Evolutionary conservation across 192 early-diverging fungal genomes (phyloP).

Genomic region (Geranomyces michiganensis): DNA sequence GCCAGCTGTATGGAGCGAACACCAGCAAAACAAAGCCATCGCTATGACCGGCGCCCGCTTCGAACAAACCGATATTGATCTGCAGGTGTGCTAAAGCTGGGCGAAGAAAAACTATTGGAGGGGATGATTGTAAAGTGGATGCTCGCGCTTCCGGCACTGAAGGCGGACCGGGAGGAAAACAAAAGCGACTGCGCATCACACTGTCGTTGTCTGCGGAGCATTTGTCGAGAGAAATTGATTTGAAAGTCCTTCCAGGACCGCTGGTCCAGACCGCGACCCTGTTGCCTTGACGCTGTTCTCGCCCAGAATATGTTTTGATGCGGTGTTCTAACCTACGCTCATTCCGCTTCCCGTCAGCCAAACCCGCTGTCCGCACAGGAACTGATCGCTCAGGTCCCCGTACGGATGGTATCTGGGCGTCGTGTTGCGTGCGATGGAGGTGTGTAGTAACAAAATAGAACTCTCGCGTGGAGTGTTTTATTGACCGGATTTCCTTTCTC

Average conservation of each 20-base stretch:
- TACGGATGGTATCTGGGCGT: slow-evolving; percentile 74
- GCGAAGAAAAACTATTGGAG: not conserved
- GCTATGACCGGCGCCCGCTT: slow-evolving; percentile 83
- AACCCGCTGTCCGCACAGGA: slow-evolving; percentile 89
- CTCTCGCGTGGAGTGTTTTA: too few species aligned
- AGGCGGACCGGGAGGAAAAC: not conserved
- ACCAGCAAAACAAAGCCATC: slow-evolving; percentile 69
- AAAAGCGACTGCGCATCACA: not conserved
- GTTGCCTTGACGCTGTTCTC: too few species aligned
- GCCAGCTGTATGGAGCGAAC: slow-evolving; percentile 71
- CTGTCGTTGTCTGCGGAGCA: too few species aligned
- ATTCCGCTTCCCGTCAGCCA: slow-evolving; percentile 55
- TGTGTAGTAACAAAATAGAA: slow-evolving; percentile 12
- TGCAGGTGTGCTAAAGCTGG: slow-evolving; percentile 63
- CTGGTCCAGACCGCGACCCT: too few species aligned
- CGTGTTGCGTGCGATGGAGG: slow-evolving; percentile 87
- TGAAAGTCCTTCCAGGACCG: too few species aligned
- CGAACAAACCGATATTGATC: slow-evolving; percentile 76
- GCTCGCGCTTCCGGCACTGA: not conserved
- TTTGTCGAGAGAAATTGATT: too few species aligned
- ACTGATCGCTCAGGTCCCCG: slow-evolving; percentile 85
- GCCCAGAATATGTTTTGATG: too few species aligned
- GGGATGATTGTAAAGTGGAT: not conserved
- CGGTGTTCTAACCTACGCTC: slow-evolving; percentile 3
- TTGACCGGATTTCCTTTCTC: not conserved